phyloP scores from a whole-genome alignment of 202 grass and related monocot species.

The Schoenoplectus tabernaemontani region DNA sequence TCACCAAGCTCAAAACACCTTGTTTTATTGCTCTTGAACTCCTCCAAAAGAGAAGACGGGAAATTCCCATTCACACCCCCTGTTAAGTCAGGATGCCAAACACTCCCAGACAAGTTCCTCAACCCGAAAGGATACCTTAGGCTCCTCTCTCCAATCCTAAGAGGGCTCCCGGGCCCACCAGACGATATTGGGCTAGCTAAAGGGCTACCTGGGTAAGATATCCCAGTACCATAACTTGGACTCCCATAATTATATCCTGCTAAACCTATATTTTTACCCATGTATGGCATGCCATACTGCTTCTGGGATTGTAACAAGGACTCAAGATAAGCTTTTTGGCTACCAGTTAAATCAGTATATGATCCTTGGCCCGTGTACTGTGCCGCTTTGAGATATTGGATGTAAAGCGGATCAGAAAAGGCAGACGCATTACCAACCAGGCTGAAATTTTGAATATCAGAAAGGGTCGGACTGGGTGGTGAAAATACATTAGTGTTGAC shows the following conservation, averaged over 20 bases:
- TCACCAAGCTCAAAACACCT: conserved; percentile 96
- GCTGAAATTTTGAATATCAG: conserved; percentile 47
- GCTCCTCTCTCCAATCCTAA: conserved; percentile 57
- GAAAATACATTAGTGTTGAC: conserved; percentile 44
- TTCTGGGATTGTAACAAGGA: conserved; percentile 75
- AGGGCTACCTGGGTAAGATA: conserved; percentile 72
- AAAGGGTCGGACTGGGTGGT: conserved; percentile 45
- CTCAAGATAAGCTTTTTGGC: conserved; percentile 77
- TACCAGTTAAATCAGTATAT: conserved; percentile 46
- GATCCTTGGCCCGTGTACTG: conserved; percentile 50
- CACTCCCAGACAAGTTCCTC: conserved; percentile 45
- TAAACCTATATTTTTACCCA: conserved; percentile 44
- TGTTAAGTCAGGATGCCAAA: conserved; percentile 53
- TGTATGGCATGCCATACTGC: conserved; percentile 57
- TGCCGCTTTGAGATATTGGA: conserved; percentile 58
- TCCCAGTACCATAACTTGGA: conserved; percentile 40
- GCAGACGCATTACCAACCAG: conserved; percentile 44
- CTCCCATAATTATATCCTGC: conserved; percentile 57
- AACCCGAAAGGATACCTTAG: conserved; percentile 51
- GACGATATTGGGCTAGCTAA: conserved; percentile 57
- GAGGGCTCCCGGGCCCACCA: conserved; percentile 51
- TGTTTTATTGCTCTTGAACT: conserved; percentile 86
- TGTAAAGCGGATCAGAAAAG: conserved; percentile 63
- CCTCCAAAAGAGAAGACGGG: conserved; percentile 80
- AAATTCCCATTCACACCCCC: conserved; percentile 50